Percentiles rank a stretch among this genome's conserved stretches.
These are phyloP conservation scores for Iris macrosiphon DNA, from an alignment of 106 monocot genomes.

Conservation along the genomic window DNA sequence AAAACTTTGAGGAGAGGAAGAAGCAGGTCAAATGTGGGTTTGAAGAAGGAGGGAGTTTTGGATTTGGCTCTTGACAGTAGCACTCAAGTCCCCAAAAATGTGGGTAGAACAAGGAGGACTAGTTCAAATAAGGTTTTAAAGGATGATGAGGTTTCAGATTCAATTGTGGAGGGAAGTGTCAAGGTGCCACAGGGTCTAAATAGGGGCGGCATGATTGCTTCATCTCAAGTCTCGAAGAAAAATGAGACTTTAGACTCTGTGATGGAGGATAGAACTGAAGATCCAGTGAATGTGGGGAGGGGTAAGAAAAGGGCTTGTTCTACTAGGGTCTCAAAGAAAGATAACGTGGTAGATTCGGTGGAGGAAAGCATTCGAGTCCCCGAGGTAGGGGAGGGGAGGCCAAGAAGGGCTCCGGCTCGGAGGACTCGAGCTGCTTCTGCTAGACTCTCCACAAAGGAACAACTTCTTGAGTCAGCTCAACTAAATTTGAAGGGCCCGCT, in stretches of 20 bases:
- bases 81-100: background rate
- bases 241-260: constrained; percentile 4
- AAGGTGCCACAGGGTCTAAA: background rate
- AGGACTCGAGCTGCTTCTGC: background rate
- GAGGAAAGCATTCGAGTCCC: background rate
- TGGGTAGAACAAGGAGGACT: background rate
- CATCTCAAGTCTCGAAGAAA: constrained; percentile 1
- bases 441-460: background rate
- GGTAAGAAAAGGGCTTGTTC: constrained; percentile 16
- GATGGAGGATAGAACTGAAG: constrained; percentile 2
- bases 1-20: background rate
- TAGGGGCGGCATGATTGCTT: background rate
- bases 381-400: background rate
- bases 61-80: background rate
- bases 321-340: constrained; percentile 4
- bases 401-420: constrained; percentile 1
- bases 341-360: background rate
- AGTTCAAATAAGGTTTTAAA: constrained; percentile 2
- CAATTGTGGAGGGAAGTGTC: background rate
- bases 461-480: background rate
- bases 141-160: background rate
- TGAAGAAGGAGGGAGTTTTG: background rate
- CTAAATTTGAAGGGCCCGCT: background rate
- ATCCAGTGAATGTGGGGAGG: constrained; percentile 11
- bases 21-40: background rate